A percentile compares a stretch with the other conserved stretches of the same genome.
These are phyloP conservation scores for Trichoderma cornu-damae DNA, from an alignment of 2,329 filamentous ascomycete species.

Conservation along the genomic window DNA sequence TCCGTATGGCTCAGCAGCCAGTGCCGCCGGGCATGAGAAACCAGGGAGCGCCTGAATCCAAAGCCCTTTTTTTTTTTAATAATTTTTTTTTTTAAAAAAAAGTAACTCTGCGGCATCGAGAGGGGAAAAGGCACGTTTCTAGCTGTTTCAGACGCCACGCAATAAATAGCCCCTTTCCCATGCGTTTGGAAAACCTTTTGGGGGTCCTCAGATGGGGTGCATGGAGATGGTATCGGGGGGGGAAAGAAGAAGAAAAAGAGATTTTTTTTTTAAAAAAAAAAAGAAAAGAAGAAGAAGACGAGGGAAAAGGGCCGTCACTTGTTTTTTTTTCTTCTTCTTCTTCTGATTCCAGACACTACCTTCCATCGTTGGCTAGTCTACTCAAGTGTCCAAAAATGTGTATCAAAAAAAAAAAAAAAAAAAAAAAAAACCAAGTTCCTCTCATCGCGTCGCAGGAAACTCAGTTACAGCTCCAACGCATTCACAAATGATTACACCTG, in stretches of 20 bases:
- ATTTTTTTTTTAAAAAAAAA: not conserved
- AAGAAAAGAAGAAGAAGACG: too few relatives aligned
- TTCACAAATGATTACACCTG: not conserved
- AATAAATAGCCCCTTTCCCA: not conserved
- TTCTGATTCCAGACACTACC: not conserved
- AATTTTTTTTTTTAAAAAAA: too few relatives aligned
- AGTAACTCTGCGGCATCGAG: not conserved
- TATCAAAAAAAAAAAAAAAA: too few relatives aligned
- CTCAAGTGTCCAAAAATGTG: constrained; percentile 1
- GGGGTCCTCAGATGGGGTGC: not conserved
- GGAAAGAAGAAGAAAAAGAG: too few relatives aligned
- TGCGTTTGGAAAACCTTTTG: not conserved
- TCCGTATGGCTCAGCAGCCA: not conserved
- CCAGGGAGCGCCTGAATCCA: not conserved
- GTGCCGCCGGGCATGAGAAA: not conserved
- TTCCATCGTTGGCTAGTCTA: not conserved
- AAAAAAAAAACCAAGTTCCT: too few relatives aligned
- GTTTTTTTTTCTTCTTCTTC: too few relatives aligned
- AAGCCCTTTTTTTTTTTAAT: too few relatives aligned
- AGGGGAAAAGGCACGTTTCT: not conserved
- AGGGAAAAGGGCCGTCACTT: not conserved
- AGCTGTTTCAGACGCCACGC: not conserved
- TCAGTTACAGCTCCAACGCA: not conserved
- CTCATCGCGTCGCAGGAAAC: not conserved
- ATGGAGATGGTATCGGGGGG: too few relatives aligned